Evolutionary conservation across 257 asterid genomes (phyloP).

Genomic region (Solanum raphanifolium): DNA sequence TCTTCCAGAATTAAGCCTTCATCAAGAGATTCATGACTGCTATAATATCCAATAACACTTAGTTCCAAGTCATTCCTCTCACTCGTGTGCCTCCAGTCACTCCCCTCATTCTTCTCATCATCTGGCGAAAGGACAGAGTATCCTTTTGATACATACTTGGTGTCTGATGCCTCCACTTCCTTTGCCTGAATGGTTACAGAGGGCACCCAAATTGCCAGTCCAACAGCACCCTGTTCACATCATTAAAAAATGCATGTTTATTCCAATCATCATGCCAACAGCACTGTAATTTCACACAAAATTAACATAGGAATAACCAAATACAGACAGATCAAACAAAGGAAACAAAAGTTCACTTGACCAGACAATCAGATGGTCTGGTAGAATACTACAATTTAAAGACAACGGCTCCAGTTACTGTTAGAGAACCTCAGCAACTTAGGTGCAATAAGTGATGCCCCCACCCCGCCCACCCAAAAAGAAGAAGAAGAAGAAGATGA

Average conservation of each 20-base stretch:
- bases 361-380: background rate
- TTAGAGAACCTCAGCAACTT: background rate
- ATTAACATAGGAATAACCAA: background rate
- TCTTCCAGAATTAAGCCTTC: slow-evolving; percentile 57
- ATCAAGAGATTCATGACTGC: slow-evolving; percentile 35
- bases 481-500: background rate
- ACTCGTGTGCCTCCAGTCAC: slow-evolving; percentile 28
- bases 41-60: slow-evolving; percentile 30
- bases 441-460: background rate
- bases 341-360: background rate
- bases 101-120: slow-evolving; percentile 44
- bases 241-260: background rate
- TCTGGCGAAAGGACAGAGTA: slow-evolving; percentile 53
- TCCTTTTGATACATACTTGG: slow-evolving; percentile 41
- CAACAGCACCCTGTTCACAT: slow-evolving; percentile 83
- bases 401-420: background rate
- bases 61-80: slow-evolving; percentile 66
- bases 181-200: slow-evolving; percentile 77
- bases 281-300: background rate
- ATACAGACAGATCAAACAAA: background rate
- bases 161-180: slow-evolving; percentile 41
- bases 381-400: background rate
- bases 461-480: background rate
- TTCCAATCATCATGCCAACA: background rate
- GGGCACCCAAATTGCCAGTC: slow-evolving; percentile 98